Base-by-base conservation (phyloP, 257 asterid genomes). In the Solanum tarapatanum region DNA sequence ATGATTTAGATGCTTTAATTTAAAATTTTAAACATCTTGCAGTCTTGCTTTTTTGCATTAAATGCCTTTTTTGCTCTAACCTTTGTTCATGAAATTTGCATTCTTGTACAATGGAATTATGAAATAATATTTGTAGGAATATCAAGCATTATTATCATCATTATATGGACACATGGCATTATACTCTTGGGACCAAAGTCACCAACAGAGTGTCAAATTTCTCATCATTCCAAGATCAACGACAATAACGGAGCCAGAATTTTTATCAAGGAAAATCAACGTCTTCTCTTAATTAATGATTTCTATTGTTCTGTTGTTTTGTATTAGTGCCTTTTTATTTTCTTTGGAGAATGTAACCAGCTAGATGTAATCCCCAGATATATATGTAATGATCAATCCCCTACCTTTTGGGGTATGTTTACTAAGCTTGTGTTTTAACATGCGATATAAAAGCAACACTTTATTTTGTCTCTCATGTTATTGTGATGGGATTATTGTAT, bases 161-260 rank as follows among this genome's bases (percentile, higher is more conserved):
- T 21, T 17, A 8, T 30, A 21, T 55, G 74, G 33, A 83, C 73
- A 35, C 6, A 12, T n/a, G 23, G 7, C 79, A 37, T 64, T 41
- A 84, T 17, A 64, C 58, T 84, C 12, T 87, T 82, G 89, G 89
- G 82, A 82, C 89, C 89, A 87, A 77, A 66, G 89, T 87, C 87
- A 87, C 87, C 87, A 87, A 69, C 84, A 83, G 4, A 83, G 35
- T 48, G 7, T 48, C 82, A 87, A 55, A 33, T 32, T 51, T 87
- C 85, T 73, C 75, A 62, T 36, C 26, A 26, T 39, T 33, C 26
- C 66, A 0, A 33, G 36, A 0, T 11, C 16, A 72, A 30, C 26
- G 9, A 86, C 21, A 24, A 2, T 4, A 19, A 17, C 62, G 0
- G 2, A 28, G 23, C 3, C 39, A 70, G 7, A 30, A 70, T 7